phyloP scores from a whole-genome alignment of 345 rosid genomes.

The Eucalyptus camaldulensis region DNA sequence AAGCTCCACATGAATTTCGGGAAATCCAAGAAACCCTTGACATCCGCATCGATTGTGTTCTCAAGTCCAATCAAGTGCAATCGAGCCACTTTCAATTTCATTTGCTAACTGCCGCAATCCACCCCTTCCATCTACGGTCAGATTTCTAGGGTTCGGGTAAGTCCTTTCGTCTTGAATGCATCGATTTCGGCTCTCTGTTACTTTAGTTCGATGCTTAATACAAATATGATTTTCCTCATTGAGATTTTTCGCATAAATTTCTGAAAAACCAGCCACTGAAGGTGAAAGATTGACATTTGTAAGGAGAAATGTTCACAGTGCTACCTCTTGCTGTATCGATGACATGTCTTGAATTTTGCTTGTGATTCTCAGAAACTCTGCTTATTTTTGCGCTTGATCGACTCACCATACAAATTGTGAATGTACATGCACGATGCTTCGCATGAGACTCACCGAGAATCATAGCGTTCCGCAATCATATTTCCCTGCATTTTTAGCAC shows the following conservation, averaged over 20 bases:
- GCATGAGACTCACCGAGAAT: neutral
- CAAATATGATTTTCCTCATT: neutral
- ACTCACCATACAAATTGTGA: neutral
- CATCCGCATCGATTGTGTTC: neutral
- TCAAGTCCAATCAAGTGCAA: neutral
- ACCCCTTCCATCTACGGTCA: neutral
- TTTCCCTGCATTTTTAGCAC: neutral
- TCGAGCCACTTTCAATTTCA: neutral
- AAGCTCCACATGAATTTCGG: neutral
- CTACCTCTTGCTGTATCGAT: neutral
- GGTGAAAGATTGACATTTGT: neutral
- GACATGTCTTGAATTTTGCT: neutral
- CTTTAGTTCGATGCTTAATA: neutral
- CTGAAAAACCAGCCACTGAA: accelerated
- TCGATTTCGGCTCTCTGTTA: neutral
- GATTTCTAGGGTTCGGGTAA: neutral
- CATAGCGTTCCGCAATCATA: neutral
- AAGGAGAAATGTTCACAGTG: neutral
- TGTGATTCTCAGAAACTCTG: neutral
- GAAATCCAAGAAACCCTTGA: neutral
- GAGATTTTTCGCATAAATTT: neutral
- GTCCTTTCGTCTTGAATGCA: neutral
- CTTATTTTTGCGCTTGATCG: neutral
- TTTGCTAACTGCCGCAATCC: neutral
- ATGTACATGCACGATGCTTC: neutral